Evolutionary conservation across 768 basidiomycete genomes (phyloP).

Genomic region (Clitopilus passeckerianus): DNA sequence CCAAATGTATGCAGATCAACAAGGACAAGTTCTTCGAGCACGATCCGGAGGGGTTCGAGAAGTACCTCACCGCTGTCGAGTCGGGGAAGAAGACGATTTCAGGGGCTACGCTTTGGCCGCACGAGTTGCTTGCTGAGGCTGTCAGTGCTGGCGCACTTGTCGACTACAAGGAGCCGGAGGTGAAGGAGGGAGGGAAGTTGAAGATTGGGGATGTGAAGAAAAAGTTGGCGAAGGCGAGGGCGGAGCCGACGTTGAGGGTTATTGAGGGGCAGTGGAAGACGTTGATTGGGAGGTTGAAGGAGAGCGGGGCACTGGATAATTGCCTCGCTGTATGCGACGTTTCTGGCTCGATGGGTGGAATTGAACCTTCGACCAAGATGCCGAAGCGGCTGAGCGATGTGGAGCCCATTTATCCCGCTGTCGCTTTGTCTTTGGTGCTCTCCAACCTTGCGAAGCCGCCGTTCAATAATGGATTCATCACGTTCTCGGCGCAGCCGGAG

Average conservation of each 20-base stretch:
- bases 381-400: conserved; percentile 6
- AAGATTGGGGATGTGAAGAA: conserved; percentile 4
- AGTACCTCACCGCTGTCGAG: conserved; percentile 54
- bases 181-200: conserved; percentile 7
- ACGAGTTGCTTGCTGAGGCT: conserved; percentile 47
- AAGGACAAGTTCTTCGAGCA: conserved; percentile 48
- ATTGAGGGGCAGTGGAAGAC: conserved; percentile 66
- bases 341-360: conserved; percentile 63
- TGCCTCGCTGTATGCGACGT: conserved; percentile 70
- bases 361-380: conserved; percentile 5
- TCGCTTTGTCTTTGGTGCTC: conserved; percentile 64
- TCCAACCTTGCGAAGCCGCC: conserved; percentile 59
- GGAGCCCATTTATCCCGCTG: conserved; percentile 52
- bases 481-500: conserved; percentile 51
- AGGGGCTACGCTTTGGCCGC: conserved; percentile 65
- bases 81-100: conserved; percentile 50
- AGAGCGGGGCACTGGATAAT: conserved; percentile 53
- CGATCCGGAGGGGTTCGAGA: conserved; percentile 53
- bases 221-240: conserved; percentile 23
- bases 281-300: conserved; percentile 47
- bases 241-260: conserved; percentile 34
- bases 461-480: conserved; percentile 63
- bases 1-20: conserved; percentile 59
- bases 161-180: conserved; percentile 3
- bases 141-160: conserved; percentile 1